Evolutionary conservation across 768 basidiomycete species (phyloP), one percentile per base, ranked within the genome.

Genomic region (Leucosporidium creatinivorum): DNA sequence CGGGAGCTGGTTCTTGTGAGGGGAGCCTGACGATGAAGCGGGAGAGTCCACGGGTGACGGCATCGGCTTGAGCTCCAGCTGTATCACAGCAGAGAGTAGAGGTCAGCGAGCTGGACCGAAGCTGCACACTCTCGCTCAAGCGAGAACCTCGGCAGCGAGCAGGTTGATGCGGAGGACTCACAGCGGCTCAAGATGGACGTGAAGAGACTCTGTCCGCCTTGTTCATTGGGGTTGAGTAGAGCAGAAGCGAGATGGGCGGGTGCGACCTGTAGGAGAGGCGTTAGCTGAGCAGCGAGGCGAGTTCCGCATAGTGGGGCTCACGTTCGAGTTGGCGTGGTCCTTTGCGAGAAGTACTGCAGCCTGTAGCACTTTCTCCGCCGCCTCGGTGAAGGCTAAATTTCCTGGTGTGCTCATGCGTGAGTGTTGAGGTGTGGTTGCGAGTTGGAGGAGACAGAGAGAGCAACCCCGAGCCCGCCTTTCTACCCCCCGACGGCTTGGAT

Each of bases 181-280:
- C 8, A 69, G 60, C 1, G 62, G 56, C 23, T 65, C 44, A 31
- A 39, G 4, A 5, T 26, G 33, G 8, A n/a, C 23, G 15, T 56
- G 52, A 23, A 58, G 5, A 31, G 52, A 3, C 30, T 54, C 58
- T 36, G 54, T 4, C 63, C 64, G 8, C 61, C 49, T 31, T 66
- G 44, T 56, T 49, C 56, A 47, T 66, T 39, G 72, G 91, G 90
- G 65, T 89, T 88, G 68, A 94, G 82, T 51, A 98, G 83, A 4
- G 84, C 87, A 50, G 85, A 87, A 0, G 87, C 90, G 18, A 98
- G 77, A 78, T 98, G 94, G 0, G 83, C 85, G 30, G 94, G 93
- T 0, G 73, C 47, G 48, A 70, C 54, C 21, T 54, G 44, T 8
- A 64, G 54, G 61, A 73, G 69, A 10, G 33, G 26, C 31, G 69